Evolutionary conservation across 139 green algal genomes (phyloP), one percentile per base, ranked within the genome.

Genomic region (Chlorella ohadii): DNA sequence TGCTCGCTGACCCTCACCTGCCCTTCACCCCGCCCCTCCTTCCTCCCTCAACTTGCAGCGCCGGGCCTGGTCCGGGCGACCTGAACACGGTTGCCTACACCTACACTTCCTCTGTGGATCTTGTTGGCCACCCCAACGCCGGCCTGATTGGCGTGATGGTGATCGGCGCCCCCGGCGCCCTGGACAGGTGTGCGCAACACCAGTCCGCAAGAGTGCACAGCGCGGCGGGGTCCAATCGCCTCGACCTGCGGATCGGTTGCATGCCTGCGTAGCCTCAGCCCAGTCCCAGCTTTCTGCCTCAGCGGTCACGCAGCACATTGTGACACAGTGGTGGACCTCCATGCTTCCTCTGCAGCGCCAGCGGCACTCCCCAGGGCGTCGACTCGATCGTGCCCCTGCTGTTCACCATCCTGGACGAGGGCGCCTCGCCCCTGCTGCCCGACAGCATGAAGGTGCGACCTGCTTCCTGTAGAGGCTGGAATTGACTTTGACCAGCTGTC

Each of bases 51-150:
- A 0, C 20, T 4, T 74, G 87, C 81, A 70, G 80, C 56, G 51
- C 78, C 28, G 79, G 77, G 28, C 88, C 90, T 2, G 80, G 36
- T 0, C 25, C 57, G 4, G 28, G 27, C 23, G 88, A 93, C 84
- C 71, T 87, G 7, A 47, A 28, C 31, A 85, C 72, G 9, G 76
- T 93, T 22, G 84, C 80, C 36, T 93, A 92, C 64, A 63, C 82
- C 44, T 94, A 94, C 72, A 78, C 84, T 39, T 91, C 85, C 31
- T 88, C 79, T 33, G 88, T 92, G 0, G 86, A 92, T 72, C 78
- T 87, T 22, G 81, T 87, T 34, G 79, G 70, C 56, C 88, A 93
- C 47, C 84, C 84, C 81, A 86, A 91, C 38, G 85, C 86, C 13
- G 90, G 90, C 38, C 83, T 93, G 12, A 73, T 93, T 2, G 90